Conservation (phyloP, 306 rosid species). For the Castanospermum australe region DNA sequence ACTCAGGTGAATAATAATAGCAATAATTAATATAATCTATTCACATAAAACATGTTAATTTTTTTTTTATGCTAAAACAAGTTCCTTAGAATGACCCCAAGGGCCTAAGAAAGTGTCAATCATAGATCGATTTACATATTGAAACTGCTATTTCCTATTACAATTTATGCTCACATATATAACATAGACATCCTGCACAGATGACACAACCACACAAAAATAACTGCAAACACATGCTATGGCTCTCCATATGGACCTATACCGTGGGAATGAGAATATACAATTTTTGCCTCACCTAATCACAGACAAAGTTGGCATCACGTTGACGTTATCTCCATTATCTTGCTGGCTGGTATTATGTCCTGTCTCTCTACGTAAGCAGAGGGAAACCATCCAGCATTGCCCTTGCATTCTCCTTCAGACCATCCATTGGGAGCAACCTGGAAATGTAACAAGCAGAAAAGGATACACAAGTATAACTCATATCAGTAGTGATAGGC, state of each 20-base stretch:
- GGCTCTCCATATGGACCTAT: constrained; percentile 27
- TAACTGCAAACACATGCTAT: constrained; percentile 12
- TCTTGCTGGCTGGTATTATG: constrained; percentile 48
- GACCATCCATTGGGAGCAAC: constrained; percentile 88
- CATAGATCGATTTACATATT: constrained; percentile 27
- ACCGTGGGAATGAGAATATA: constrained; percentile 30
- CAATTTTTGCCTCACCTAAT: constrained; percentile 30
- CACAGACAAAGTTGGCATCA: constrained; percentile 24
- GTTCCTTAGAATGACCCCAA: constrained; percentile 27
- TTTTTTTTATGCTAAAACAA: too few relatives aligned
- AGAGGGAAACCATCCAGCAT: constrained; percentile 94
- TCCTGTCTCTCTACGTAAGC: constrained; percentile 82
- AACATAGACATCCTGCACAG: constrained; percentile 33
- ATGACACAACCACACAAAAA: constrained; percentile 28
- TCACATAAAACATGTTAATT: too few relatives aligned
- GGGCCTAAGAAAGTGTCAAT: constrained; percentile 24
- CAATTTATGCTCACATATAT: constrained; percentile 32
- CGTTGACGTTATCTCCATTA: constrained; percentile 25
- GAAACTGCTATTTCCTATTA: constrained; percentile 14
- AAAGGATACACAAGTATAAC: background rate
- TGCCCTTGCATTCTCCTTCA: constrained; percentile 77
- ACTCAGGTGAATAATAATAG: too few relatives aligned
- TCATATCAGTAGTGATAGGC: background rate
- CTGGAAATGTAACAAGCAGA: constrained; percentile 31
- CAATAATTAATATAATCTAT: too few relatives aligned